Percentiles rank a stretch among this genome's conserved stretches.
Conservation (phyloP, 805 yeast genomes). For the Nakazawaea ambrosiae region DNA sequence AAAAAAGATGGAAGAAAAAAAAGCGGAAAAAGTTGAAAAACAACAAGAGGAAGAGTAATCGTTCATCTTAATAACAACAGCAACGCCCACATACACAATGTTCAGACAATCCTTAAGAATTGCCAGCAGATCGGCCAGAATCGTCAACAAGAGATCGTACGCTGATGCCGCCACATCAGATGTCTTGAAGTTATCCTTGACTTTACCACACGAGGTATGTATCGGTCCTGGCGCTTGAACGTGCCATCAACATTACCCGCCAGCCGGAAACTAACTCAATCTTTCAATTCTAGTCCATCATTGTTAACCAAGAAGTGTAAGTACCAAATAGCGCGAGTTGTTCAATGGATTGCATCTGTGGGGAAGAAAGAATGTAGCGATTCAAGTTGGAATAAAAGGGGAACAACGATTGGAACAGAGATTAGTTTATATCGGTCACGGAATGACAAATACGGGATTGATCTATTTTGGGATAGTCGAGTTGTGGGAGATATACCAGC, state of each 20-base stretch:
- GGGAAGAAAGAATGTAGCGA: no score
- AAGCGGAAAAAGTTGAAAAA: background rate
- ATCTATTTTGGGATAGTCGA: no score
- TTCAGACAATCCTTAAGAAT: constrained; percentile 60
- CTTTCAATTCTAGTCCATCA: constrained; percentile 18
- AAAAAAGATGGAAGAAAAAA: background rate
- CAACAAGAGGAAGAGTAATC: constrained; percentile 1
- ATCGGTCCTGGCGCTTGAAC: constrained; percentile 7
- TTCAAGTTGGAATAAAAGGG: no score
- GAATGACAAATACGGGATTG: no score
- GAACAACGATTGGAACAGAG: no score
- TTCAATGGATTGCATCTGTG: no score
- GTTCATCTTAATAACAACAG: background rate
- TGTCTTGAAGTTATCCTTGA: constrained; percentile 78
- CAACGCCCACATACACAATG: constrained; percentile 27
- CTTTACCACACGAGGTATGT: constrained; percentile 74
- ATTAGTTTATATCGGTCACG: no score
- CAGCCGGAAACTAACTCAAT: background rate
- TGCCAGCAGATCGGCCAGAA: constrained; percentile 49
- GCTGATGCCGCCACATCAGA: constrained; percentile 78
- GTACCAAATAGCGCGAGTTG: no score
- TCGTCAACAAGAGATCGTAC: constrained; percentile 69
- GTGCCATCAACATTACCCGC: no score
- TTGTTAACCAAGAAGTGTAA: constrained; percentile 26
- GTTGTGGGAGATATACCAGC: no score